Evolutionary conservation across 2,329 filamentous ascomycete species (phyloP), one percentile per base, ranked within the genome.

Genomic region (Pezicula carpinea): DNA sequence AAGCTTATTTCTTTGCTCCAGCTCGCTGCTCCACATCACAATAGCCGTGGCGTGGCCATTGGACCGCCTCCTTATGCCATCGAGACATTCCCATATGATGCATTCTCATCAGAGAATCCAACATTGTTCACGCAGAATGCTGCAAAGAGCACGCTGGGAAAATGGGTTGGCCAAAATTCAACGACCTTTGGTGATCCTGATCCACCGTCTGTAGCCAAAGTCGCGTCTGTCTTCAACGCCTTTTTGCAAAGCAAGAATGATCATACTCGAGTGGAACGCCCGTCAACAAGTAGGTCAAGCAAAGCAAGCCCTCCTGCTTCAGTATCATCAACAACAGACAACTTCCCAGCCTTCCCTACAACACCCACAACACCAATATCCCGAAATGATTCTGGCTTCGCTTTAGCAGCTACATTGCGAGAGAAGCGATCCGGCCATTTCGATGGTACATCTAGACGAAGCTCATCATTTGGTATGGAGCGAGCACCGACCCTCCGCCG

Each of bases 341-440:
- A 80, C 56, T 96, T 95, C 63, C 86, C 89, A 7, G 79, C 83
- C 0, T 72, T 89, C 67, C 85, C 87, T 3, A 76, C 77, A 5
- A 90, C 87, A 7, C 85, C 88, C 1, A 78, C 79, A 3, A 92
- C 88, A 3, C 85, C 88, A 0, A 80, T 87, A n/a, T 95, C 90
- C 5, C 80, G 90, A 14, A 95, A 86, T 60, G 93, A 99, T 63
- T 96, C 92, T 4, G 92, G 89, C 2, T 95, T 93, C 66, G 87
- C 89, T 31, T 73, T 96, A 47, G 85, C 91, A 53, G 82, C 87
- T 15, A 95, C 89, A 4, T 73, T 99, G 48, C 83, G 90, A 26
- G 93, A 97, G 69, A 99, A 97, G 72, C 82, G 92, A 43, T 97
- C 93, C 3, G 91, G 88, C 1, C 89, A 96, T 64, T 96, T 97